Evolutionary conservation across 176 grass and related monocot species (phyloP), one percentile per base, ranked within the genome.

Genomic region (Alopecurus myosuroides): DNA sequence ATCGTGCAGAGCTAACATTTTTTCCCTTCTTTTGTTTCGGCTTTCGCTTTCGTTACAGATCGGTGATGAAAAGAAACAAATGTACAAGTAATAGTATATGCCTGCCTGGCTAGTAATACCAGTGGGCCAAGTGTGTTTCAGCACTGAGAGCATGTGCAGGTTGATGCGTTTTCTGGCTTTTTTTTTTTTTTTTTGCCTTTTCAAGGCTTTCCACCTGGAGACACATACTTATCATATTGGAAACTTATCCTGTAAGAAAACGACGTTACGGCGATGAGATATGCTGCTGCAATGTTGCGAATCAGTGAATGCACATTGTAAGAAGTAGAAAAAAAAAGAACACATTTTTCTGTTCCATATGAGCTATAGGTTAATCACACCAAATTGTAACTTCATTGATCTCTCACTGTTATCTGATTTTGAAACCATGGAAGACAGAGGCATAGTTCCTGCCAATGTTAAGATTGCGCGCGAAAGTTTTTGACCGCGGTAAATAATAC

Each of bases 41-140:
- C 80, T 87, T 84, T 84, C 67, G 57, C 80, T 90, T 79, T 87
- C 80, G 2, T 83, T 26, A 64, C 66, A 84, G 89, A 87, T 84
- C 81, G 9, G 48, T 31, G 76, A 57, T 35, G 76, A 11, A 14
- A 90, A 84, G 74, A 85, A 69, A 61, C 69, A 80, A 57, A 50
- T 85, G 35, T 2, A 17, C 55, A 33, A 36, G 68, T 7, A 33
- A 26, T 70, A 62, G 20, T 53, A 53, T 53, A 53, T 22, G 56
- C 68, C 72, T n/a, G n/a, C n/a, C n/a, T n/a, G n/a, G n/a, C n/a
- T 31, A 31, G 10, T 58, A 19, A 40, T 35, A 44, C 76, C 37
- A 80, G 75, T 87, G 84, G 80, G n/a, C 66, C 80, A 25, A 28
- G 55, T 17, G 20, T 50, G 9, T 35, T 69, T 80, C 82, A 41